Conservation (phyloP, 2,329 filamentous ascomycete species). For the Madurella mycetomatis region DNA sequence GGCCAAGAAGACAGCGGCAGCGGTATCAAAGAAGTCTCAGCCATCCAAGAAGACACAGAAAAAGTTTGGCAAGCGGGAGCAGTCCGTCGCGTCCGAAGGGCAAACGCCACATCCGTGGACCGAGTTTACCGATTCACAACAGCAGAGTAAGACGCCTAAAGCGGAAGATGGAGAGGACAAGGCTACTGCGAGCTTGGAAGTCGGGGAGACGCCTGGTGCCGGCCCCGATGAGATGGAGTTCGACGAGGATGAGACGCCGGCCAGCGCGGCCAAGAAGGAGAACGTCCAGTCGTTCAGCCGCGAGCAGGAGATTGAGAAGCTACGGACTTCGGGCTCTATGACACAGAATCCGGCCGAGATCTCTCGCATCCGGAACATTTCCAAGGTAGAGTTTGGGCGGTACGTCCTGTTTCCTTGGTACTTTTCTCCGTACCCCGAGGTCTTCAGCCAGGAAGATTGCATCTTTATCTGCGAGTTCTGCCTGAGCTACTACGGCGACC, state of each 20-base stretch:
- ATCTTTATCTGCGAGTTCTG: conserved; percentile 99
- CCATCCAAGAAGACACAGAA: conserved; percentile 57
- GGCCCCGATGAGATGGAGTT: conserved; percentile 50
- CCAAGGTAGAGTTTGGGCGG: conserved; percentile 88
- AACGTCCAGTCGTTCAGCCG: conserved; percentile 59
- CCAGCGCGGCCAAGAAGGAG: conserved; percentile 37
- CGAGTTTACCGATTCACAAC: conserved; percentile 48
- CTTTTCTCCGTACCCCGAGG: conserved; percentile 92
- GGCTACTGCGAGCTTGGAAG: conserved; percentile 40
- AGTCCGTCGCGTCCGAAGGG: conserved; percentile 50
- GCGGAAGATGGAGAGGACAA: conserved; percentile 44
- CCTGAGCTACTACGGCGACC: conserved; percentile 80
- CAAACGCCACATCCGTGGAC: conserved; percentile 52
- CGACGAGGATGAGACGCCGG: conserved; percentile 46
- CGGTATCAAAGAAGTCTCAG: conserved; percentile 51
- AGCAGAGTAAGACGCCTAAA: conserved; percentile 35
- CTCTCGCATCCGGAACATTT: conserved; percentile 90
- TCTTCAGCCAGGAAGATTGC: conserved; percentile 81
- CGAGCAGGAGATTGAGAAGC: conserved; percentile 92
- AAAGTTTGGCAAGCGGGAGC: conserved; percentile 51
- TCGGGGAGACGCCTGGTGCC: conserved; percentile 41
- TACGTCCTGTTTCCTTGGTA: conserved; percentile 97
- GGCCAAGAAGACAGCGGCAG: conserved; percentile 63
- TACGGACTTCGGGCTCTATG: conserved; percentile 93
- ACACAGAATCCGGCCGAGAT: conserved; percentile 98